Percentiles rank a stretch among this genome's conserved stretches.
Conservation (phyloP, 163 green algal species). For the Chlorella variabilis region DNA sequence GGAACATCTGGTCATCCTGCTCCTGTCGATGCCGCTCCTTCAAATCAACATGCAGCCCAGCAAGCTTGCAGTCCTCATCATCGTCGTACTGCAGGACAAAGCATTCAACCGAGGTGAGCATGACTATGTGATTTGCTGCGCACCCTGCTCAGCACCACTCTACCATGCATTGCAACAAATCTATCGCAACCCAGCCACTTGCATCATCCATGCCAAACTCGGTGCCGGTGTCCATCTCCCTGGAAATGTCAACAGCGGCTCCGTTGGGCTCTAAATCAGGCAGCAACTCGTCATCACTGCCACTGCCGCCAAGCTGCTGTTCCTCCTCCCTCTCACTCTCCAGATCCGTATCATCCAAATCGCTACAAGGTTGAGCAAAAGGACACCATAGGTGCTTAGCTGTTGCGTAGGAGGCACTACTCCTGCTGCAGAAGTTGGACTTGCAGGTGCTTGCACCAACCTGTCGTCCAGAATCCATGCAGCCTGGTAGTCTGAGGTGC, state of each 20-base stretch:
- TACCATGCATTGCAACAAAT: too few species aligned
- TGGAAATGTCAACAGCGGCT: not conserved
- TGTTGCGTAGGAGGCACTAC: too few species aligned
- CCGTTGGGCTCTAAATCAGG: slow-evolving; percentile 30
- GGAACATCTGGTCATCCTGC: slow-evolving; percentile 78
- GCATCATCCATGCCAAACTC: slow-evolving; percentile 48
- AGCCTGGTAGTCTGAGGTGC: slow-evolving; percentile 92
- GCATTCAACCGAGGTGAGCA: too few species aligned
- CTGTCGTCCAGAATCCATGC: slow-evolving; percentile 90
- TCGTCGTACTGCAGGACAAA: slow-evolving; percentile 21
- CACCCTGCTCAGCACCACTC: too few species aligned
- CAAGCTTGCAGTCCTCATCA: slow-evolving; percentile 19
- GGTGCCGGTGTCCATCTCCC: slow-evolving; percentile 32
- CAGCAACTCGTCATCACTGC: slow-evolving; percentile 33
- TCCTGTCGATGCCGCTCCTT: slow-evolving; percentile 46
- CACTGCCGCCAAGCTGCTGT: not conserved
- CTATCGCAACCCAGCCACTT: too few species aligned
- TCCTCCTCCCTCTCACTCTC: slow-evolving; percentile 57
- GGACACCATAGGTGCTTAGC: not conserved
- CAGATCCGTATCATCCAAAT: slow-evolving; percentile 43
- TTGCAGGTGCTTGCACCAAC: not conserved
- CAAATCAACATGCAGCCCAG: slow-evolving; percentile 11
- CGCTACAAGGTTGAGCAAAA: not conserved
- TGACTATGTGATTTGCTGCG: not conserved
- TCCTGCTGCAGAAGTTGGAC: too few species aligned